phyloP scores from a whole-genome alignment of 257 asterid species.

The Ophiorrhiza pumila region DNA sequence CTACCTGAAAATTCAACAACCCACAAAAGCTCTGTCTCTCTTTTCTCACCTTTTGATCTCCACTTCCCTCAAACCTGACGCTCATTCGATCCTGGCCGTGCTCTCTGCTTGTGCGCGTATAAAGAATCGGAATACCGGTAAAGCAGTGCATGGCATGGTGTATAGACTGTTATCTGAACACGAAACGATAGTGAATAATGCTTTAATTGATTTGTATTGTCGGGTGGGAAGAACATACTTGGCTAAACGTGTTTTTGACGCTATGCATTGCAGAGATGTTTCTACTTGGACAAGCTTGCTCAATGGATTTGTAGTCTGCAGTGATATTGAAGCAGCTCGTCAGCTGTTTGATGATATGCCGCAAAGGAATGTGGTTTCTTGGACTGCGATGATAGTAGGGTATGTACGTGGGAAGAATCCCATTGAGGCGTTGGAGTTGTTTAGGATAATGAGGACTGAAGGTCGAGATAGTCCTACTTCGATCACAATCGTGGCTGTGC shows the following conservation, averaged over 20 bases:
- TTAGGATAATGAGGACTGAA: conserved; percentile 48
- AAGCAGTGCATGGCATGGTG: conserved; percentile 54
- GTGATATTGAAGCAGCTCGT: conserved; percentile 50
- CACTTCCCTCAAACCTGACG: conserved; percentile 44
- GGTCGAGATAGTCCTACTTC: conserved; percentile 49
- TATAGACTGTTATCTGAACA: conserved; percentile 38
- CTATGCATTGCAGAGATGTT: conserved; percentile 45
- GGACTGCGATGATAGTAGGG: conserved; percentile 87
- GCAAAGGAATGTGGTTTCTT: conserved; percentile 56
- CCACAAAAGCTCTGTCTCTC: conserved; percentile 39
- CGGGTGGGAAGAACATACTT: conserved; percentile 34
- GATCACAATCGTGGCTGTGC: conserved; percentile 61
- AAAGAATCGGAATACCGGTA: conserved; percentile 45
- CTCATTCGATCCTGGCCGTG: conserved; percentile 60
- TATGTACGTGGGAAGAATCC: conserved; percentile 51
- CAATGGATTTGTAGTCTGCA: conserved; percentile 47
- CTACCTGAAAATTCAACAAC: conserved; percentile 48
- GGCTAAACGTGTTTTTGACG: conserved; percentile 48
- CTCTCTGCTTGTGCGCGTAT: conserved; percentile 63
- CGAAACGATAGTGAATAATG: conserved; percentile 51
- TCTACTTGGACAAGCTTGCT: conserved; percentile 77
- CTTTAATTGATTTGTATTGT: conserved; percentile 71
- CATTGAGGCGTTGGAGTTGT: conserved; percentile 52
- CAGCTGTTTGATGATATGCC: conserved; percentile 64
- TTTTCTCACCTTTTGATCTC: conserved; percentile 37